phyloP scores from a whole-genome alignment of 306 rosid species.

The Inga oerstediana region DNA sequence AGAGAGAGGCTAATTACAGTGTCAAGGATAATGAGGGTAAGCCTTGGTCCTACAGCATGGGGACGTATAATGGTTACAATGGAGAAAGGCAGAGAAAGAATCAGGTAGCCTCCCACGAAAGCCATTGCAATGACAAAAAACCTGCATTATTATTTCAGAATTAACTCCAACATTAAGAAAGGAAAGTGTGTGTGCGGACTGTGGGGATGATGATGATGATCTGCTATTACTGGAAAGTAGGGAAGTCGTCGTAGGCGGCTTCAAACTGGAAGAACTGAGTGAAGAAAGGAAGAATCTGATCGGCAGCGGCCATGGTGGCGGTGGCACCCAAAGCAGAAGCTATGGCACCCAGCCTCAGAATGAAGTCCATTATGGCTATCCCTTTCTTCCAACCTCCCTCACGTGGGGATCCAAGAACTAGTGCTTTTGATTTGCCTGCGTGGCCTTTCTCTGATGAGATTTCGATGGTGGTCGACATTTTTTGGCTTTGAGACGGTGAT shows the following conservation, averaged over 20 bases:
- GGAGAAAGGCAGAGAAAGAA: slow-evolving; percentile 83
- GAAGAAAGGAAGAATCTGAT: slow-evolving; percentile 84
- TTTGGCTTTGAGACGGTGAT: neutral
- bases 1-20: slow-evolving; percentile 43
- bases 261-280: slow-evolving; percentile 92
- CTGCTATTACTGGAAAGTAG: slow-evolving; percentile 71
- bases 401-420: slow-evolving; percentile 13
- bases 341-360: slow-evolving; percentile 78
- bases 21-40: slow-evolving; percentile 74
- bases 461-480: slow-evolving; percentile 62
- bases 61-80: slow-evolving; percentile 74
- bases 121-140: slow-evolving; percentile 84
- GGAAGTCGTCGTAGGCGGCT: slow-evolving; percentile 83
- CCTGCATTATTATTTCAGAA: slow-evolving; percentile 49
- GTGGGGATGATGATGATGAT: neutral
- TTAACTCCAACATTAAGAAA: neutral
- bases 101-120: slow-evolving; percentile 73
- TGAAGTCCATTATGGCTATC: slow-evolving; percentile 63
- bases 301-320: slow-evolving; percentile 75
- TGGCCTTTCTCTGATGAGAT: slow-evolving; percentile 54
- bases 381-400: slow-evolving; percentile 69
- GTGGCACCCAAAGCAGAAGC: slow-evolving; percentile 68
- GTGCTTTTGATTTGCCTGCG: slow-evolving; percentile 42
- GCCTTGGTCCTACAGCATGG: slow-evolving; percentile 61
- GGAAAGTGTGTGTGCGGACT: neutral